A percentile compares a stretch with the other conserved stretches of the same genome.
These are phyloP conservation scores for Waltiozyma sp. DNA, from an alignment of 1,139 yeast genomes.

Conservation along the genomic window DNA sequence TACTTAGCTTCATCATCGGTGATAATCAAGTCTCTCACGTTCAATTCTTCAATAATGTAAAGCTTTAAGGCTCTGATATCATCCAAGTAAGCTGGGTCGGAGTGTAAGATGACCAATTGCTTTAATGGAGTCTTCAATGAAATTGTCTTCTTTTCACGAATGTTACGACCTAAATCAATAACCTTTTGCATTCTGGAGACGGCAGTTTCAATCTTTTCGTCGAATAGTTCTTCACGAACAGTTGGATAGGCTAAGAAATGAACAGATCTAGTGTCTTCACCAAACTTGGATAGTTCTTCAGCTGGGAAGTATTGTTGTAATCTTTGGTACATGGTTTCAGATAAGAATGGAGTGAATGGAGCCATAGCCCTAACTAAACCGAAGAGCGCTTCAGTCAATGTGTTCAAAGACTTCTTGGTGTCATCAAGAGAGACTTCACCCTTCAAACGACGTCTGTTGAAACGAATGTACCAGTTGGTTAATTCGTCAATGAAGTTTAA, in stretches of 20 bases:
- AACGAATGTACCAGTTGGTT: slow-evolving; percentile 98
- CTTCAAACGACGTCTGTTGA: slow-evolving; percentile 96
- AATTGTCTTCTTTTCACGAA: slow-evolving; percentile 90
- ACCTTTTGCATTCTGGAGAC: slow-evolving; percentile 96
- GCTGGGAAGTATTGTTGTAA: slow-evolving; percentile 50
- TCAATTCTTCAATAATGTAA: slow-evolving; percentile 83
- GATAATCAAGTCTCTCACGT: slow-evolving; percentile 77
- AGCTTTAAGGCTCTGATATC: slow-evolving; percentile 71
- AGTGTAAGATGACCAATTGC: slow-evolving; percentile 75
- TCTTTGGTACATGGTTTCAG: slow-evolving; percentile 81
- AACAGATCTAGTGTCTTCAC: slow-evolving; percentile 66
- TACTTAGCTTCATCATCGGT: slow-evolving; percentile 87
- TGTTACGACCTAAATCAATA: slow-evolving; percentile 90
- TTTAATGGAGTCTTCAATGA: slow-evolving; percentile 93
- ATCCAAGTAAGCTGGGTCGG: slow-evolving; percentile 59
- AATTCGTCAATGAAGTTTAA: slow-evolving; percentile 82
- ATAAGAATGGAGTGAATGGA: slow-evolving; percentile 93
- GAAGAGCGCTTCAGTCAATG: slow-evolving; percentile 80
- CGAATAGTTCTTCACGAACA: slow-evolving; percentile 75
- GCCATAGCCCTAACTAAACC: slow-evolving; percentile 95
- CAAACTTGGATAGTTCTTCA: slow-evolving; percentile 31
- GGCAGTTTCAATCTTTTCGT: slow-evolving; percentile 68
- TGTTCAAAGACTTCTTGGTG: slow-evolving; percentile 76
- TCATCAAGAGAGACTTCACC: slow-evolving; percentile 82
- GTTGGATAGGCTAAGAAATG: slow-evolving; percentile 87